These are phyloP conservation scores for Edaphochlamys debaryana DNA, from an alignment of 139 green algal species.

Conservation along the genomic window DNA sequence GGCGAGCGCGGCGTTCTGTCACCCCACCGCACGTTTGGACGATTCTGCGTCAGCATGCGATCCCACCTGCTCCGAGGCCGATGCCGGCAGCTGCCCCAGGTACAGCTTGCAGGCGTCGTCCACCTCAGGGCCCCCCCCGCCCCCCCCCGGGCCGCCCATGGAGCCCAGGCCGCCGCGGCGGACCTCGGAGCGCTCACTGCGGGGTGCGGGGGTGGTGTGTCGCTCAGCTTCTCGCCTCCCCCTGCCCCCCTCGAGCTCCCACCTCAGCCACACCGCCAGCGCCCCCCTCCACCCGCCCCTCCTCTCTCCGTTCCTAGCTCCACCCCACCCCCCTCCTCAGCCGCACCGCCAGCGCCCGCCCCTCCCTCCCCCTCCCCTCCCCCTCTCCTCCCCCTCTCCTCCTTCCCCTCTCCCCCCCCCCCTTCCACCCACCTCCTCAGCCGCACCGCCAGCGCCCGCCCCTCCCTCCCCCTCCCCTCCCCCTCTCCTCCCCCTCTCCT, in stretches of 20 bases:
- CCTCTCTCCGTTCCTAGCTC: background rate
- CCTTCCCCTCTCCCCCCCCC: background rate
- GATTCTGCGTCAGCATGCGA: too few relatives aligned
- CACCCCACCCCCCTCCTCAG: constrained; percentile 43
- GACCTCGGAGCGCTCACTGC: constrained; percentile 17
- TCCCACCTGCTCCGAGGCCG: background rate
- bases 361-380: constrained; percentile 54
- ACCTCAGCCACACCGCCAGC: constrained; percentile 64
- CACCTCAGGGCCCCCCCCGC: constrained; percentile 22
- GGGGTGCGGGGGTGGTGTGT: too few relatives aligned
- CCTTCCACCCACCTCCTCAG: constrained; percentile 43
- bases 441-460: constrained; percentile 60
- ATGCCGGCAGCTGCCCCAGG: constrained; percentile 53
- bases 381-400: background rate
- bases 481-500: background rate
- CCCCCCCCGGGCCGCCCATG: background rate
- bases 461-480: too few relatives aligned
- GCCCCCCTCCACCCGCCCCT: constrained; percentile 16
- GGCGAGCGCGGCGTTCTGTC: too few relatives aligned
- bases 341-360: constrained; percentile 60
- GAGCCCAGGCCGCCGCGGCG: background rate
- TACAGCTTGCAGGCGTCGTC: constrained; percentile 71
- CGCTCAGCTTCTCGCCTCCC: background rate
- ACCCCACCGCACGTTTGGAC: too few relatives aligned
- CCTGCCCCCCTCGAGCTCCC: background rate